These are phyloP conservation scores for Wallacemonas collosoma DNA, from an alignment of 208 protist genomes.

Conservation along the genomic window DNA sequence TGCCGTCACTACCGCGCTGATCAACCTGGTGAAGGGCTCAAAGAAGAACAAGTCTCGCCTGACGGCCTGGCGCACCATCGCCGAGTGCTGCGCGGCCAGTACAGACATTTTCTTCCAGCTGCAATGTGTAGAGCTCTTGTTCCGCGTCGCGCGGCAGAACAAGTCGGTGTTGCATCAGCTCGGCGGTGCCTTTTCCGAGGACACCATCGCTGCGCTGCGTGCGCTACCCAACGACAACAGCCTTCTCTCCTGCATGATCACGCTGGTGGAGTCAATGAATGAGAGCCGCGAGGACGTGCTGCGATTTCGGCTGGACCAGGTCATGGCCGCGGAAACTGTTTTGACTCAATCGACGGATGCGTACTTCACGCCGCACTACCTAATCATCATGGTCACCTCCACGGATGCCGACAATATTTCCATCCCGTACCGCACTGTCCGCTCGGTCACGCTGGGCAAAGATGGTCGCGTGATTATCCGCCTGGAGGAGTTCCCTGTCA, in stretches of 20 bases:
- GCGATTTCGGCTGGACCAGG: conserved; percentile 62
- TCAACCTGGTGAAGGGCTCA: conserved; percentile 91
- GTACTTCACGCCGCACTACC: conserved; percentile 85
- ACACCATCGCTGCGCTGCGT: conserved; percentile 51
- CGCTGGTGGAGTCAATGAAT: conserved; percentile 73
- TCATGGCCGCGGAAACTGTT: conserved; percentile 66
- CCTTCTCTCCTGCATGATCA: conserved; percentile 73
- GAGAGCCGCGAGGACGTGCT: conserved; percentile 55
- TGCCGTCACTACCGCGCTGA: conserved; percentile 76
- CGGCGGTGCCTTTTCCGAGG: conserved; percentile 27
- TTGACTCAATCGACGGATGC: conserved; percentile 61
- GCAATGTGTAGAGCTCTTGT: conserved; percentile 91
- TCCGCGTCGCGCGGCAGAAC: conserved; percentile 79
- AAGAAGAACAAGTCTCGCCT: conserved; percentile 84
- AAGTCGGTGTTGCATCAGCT: conserved; percentile 56
- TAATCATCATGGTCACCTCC: conserved; percentile 78
- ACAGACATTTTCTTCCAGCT: conserved; percentile 92
- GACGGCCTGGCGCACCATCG: conserved; percentile 77
- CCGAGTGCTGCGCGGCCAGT: conserved; percentile 57
- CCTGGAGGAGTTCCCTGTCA: conserved; percentile 83
- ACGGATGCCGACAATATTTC: conserved; percentile 87
- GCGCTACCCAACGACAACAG: conserved; percentile 72
- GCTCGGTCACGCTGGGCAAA: conserved; percentile 79
- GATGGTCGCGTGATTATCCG: conserved; percentile 79
- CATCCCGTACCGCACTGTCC: conserved; percentile 81